These are phyloP conservation scores for Ramalina intermedia DNA, from an alignment of 495 filamentous ascomycete genomes.

Conservation along the genomic window DNA sequence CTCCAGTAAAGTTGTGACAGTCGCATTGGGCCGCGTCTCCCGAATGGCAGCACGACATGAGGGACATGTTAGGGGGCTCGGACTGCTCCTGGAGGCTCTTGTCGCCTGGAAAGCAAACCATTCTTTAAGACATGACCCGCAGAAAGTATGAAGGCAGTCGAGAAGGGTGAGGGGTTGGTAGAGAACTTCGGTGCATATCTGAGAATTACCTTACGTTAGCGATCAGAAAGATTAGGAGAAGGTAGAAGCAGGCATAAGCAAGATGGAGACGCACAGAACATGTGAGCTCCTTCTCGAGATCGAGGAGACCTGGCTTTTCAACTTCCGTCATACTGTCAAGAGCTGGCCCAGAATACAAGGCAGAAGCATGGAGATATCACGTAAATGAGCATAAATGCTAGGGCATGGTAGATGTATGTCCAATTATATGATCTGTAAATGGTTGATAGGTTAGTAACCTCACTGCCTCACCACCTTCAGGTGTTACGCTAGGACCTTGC, in stretches of 20 bases:
- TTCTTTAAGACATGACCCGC: slow-evolving; percentile 82
- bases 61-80: slow-evolving; percentile 67
- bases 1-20: slow-evolving; percentile 67
- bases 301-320: slow-evolving; percentile 26
- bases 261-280: slow-evolving; percentile 59
- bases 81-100: slow-evolving; percentile 34
- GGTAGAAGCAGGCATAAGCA: too few species aligned
- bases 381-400: too few species aligned
- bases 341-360: background rate
- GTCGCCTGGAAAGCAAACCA: slow-evolving; percentile 66
- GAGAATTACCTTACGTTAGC: background rate
- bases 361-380: too few species aligned
- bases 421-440: too few species aligned
- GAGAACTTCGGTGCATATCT: slow-evolving; percentile 96
- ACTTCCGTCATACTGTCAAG: slow-evolving; percentile 20
- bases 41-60: slow-evolving; percentile 78
- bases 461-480: too few species aligned
- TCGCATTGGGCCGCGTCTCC: slow-evolving; percentile 70
- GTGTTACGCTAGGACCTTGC: too few species aligned
- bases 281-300: slow-evolving; percentile 77
- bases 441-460: too few species aligned
- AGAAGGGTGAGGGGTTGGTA: slow-evolving; percentile 92
- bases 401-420: too few species aligned
- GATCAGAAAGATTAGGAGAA: too few species aligned
- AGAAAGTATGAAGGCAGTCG: slow-evolving; percentile 95